phyloP scores from a whole-genome alignment of 352 stramenopile species.

The Pythium oligandrum region DNA sequence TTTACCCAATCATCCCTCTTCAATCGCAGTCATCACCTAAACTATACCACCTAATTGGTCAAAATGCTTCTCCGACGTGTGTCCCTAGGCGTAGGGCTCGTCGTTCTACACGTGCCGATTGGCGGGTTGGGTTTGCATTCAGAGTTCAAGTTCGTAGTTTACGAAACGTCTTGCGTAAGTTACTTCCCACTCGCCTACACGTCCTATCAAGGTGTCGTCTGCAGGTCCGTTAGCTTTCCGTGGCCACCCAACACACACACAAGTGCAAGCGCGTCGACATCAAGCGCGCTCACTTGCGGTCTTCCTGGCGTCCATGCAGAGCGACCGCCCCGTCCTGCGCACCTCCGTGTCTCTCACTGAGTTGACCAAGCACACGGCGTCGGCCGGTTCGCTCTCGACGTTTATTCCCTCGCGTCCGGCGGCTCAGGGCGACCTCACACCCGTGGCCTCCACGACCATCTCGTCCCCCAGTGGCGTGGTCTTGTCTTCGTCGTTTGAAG shows the following conservation, averaged over 20 bases:
- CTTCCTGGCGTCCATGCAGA: neutral
- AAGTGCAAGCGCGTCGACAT: no score
- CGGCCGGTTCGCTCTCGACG: conserved; percentile 11
- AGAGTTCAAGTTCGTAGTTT: conserved; percentile 25
- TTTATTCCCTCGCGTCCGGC: conserved; percentile 15
- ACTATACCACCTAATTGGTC: no score
- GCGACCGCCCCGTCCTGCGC: conserved; percentile 5
- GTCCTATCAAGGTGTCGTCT: no score
- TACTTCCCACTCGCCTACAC: conserved; percentile 1
- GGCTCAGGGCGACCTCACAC: conserved; percentile 10
- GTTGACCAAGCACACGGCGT: conserved; percentile 1
- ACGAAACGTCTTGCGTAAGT: conserved; percentile 12
- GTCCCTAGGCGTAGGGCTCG: no score
- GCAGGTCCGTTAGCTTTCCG: no score
- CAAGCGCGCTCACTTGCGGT: neutral
- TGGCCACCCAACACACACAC: no score
- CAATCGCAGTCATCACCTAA: no score
- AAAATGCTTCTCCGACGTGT: no score
- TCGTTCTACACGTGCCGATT: neutral
- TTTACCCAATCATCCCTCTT: no score
- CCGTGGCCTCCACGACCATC: conserved; percentile 19
- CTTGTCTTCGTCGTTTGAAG: conserved; percentile 19
- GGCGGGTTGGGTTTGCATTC: conserved; percentile 29
- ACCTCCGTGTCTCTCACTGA: conserved; percentile 15
- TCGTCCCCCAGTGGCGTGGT: conserved; percentile 23